Evolutionary conservation across 768 basidiomycete species (phyloP).

Genomic region (Amanita brunnescens): DNA sequence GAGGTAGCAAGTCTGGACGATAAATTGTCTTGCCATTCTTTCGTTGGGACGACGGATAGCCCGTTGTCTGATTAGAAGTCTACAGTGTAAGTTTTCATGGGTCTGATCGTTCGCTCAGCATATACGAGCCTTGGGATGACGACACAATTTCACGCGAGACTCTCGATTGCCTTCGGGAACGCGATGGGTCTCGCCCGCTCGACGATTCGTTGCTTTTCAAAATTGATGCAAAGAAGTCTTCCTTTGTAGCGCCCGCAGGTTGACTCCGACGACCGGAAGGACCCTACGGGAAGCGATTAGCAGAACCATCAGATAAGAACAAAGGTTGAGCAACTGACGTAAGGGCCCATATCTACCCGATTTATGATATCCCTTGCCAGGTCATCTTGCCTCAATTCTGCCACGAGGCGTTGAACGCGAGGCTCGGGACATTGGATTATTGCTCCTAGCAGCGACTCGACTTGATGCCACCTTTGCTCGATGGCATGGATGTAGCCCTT

Average conservation of each 20-base stretch:
- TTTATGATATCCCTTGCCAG: slow-evolving; percentile 70
- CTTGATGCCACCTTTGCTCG: slow-evolving; percentile 86
- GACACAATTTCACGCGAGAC: slow-evolving; percentile 77
- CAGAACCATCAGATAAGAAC: slow-evolving; percentile 2
- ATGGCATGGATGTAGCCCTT: slow-evolving; percentile 93
- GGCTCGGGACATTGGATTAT: slow-evolving; percentile 66
- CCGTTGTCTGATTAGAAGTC: slow-evolving; percentile 37
- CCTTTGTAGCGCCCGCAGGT: slow-evolving; percentile 56
- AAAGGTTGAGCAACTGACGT: slow-evolving; percentile 35
- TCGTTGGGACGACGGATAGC: slow-evolving; percentile 54
- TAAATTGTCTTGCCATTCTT: slow-evolving; percentile 74
- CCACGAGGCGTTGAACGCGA: slow-evolving; percentile 51
- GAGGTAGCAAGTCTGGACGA: slow-evolving; percentile 41
- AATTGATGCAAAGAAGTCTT: slow-evolving; percentile 72
- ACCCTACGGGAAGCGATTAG: slow-evolving; percentile 34
- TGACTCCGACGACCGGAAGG: slow-evolving; percentile 58
- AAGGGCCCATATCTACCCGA: slow-evolving; percentile 73
- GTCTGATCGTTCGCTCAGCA: slow-evolving; percentile 1
- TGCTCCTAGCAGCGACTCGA: slow-evolving; percentile 82
- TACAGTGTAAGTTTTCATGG: slow-evolving; percentile 4
- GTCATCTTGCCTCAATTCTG: slow-evolving; percentile 60
- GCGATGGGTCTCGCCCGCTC: slow-evolving; percentile 42
- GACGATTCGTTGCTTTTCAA: slow-evolving; percentile 46
- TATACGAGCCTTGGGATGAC: slow-evolving; percentile 44
- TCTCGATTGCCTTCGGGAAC: slow-evolving; percentile 65